These are phyloP conservation scores for Henckelia pumila DNA, from an alignment of 257 asterid genomes.

Conservation along the genomic window DNA sequence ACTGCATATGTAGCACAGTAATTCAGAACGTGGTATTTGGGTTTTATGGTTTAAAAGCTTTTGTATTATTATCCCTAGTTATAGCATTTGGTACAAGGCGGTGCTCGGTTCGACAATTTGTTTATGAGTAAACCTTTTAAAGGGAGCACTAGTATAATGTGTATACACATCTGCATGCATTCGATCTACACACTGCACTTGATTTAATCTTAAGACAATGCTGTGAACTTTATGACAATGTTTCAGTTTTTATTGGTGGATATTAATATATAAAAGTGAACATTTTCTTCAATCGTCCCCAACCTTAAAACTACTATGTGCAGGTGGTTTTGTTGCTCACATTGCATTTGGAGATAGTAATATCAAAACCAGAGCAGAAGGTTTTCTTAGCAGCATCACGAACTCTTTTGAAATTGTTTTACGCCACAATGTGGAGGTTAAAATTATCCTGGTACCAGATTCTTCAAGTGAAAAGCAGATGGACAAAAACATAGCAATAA, in stretches of 20 bases:
- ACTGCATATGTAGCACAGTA: background rate
- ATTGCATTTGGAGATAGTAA: constrained; percentile 69
- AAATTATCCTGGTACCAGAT: constrained; percentile 53
- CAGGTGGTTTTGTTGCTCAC: constrained; percentile 82
- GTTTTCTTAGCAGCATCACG: constrained; percentile 90
- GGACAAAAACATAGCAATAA: constrained; percentile 12
- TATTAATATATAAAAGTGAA: background rate
- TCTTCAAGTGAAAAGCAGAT: constrained; percentile 34
- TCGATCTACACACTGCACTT: too few species aligned
- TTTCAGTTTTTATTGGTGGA: background rate
- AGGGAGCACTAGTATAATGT: background rate
- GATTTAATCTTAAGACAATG: too few species aligned
- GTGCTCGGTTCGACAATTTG: background rate
- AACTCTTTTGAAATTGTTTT: constrained; percentile 82
- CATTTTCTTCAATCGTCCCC: background rate
- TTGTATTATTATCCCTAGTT: background rate
- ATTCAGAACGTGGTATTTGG: background rate
- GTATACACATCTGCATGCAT: background rate
- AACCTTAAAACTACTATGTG: constrained; percentile 15
- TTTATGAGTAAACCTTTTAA: background rate
- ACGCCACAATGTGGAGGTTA: constrained; percentile 75
- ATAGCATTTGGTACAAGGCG: background rate
- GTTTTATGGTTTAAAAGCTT: background rate
- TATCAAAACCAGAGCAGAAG: constrained; percentile 80
- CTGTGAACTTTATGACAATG: too few species aligned